Percentiles rank a stretch among this genome's conserved stretches.
phyloP scores from a whole-genome alignment of 495 filamentous ascomycete genomes.

The Tricharina praecox region DNA sequence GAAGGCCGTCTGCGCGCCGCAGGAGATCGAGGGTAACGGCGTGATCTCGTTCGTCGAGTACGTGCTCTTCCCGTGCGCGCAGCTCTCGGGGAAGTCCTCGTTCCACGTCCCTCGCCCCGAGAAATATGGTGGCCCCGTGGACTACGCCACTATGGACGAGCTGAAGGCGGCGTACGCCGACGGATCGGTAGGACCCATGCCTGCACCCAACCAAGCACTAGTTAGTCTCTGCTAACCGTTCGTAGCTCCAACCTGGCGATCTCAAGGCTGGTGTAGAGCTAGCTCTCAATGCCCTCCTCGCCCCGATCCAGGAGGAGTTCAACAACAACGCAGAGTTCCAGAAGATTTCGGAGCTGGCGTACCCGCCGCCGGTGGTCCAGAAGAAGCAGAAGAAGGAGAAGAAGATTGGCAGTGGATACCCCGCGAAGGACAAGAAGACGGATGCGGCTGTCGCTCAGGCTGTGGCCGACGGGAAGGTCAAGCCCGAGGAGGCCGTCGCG shows the following conservation, averaged over 20 bases:
- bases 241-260: conserved; percentile 62
- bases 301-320: conserved; percentile 57
- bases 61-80: conserved; percentile 57
- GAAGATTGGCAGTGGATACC: conserved; percentile 44
- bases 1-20: conserved; percentile 62
- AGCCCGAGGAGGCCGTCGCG: conserved; percentile 22
- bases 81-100: conserved; percentile 37
- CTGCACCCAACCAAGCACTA: neutral
- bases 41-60: conserved; percentile 67
- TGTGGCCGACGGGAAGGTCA: conserved; percentile 13
- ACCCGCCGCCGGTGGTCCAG: conserved; percentile 57
- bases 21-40: conserved; percentile 68
- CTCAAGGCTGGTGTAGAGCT: conserved; percentile 61
- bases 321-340: conserved; percentile 61
- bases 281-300: conserved; percentile 53
- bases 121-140: conserved; percentile 43
- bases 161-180: conserved; percentile 62
- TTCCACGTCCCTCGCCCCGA: conserved; percentile 46
- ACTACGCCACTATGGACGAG: conserved; percentile 54
- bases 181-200: conserved; percentile 44
- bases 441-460: conserved; percentile 12
- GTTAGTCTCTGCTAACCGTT: conserved; percentile 16
- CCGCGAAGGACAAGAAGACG: conserved; percentile 24
- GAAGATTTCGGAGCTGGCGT: conserved; percentile 60
- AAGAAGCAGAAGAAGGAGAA: conserved; percentile 68